Conservation (phyloP, 2,329 filamentous ascomycete genomes). For the Phialophora macrospora region DNA sequence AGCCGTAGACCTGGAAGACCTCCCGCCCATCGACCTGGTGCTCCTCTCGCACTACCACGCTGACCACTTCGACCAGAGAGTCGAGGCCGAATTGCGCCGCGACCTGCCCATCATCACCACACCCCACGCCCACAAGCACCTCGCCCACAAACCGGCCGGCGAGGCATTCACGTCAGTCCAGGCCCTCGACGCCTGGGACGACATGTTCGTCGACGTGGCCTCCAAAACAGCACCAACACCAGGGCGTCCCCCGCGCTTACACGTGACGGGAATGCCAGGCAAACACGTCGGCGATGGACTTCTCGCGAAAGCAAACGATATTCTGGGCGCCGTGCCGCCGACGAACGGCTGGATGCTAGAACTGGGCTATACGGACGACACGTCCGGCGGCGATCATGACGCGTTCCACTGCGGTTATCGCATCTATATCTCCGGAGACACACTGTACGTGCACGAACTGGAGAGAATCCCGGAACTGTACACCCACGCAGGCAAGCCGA, state of each 20-base stretch:
- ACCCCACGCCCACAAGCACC: slow-evolving; percentile 61
- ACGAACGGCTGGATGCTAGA: slow-evolving; percentile 72
- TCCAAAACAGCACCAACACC: background rate
- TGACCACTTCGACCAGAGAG: slow-evolving; percentile 61
- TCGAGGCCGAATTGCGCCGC: slow-evolving; percentile 57
- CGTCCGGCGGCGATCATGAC: slow-evolving; percentile 20
- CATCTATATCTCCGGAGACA: slow-evolving; percentile 72
- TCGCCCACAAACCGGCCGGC: slow-evolving; percentile 50
- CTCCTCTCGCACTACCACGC: slow-evolving; percentile 69
- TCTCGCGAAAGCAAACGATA: slow-evolving; percentile 52
- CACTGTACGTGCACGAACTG: slow-evolving; percentile 66
- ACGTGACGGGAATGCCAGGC: slow-evolving; percentile 67
- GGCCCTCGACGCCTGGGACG: slow-evolving; percentile 62
- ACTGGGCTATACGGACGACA: slow-evolving; percentile 55
- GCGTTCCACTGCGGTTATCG: slow-evolving; percentile 57
- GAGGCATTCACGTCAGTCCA: slow-evolving; percentile 62
- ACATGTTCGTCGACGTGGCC: slow-evolving; percentile 53
- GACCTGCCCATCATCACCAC: slow-evolving; percentile 68
- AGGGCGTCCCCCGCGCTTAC: slow-evolving; percentile 52
- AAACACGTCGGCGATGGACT: slow-evolving; percentile 63
- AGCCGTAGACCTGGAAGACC: slow-evolving; percentile 62
- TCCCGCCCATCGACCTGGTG: slow-evolving; percentile 65
- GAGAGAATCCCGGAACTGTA: slow-evolving; percentile 64
- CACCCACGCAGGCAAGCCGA: slow-evolving; percentile 51
- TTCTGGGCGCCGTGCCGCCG: slow-evolving; percentile 60